Evolutionary conservation across 2,329 filamentous ascomycete genomes (phyloP).

Genomic region (Huntiella abstrusa): DNA sequence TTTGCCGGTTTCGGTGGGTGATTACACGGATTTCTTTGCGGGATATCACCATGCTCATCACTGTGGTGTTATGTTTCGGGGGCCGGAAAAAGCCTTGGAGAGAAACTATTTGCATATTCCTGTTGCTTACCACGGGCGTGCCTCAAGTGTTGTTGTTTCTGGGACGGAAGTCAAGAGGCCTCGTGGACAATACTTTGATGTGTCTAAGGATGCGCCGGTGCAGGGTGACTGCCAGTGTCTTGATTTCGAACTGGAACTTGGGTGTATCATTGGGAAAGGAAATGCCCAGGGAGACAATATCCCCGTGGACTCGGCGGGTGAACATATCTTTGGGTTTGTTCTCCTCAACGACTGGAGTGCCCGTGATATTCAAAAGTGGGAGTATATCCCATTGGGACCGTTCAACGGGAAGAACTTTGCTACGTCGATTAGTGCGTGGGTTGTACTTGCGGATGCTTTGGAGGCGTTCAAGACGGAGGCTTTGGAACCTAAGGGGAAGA

Average conservation of each 20-base stretch:
- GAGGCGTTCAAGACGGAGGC: constrained; percentile 13
- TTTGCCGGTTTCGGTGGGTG: constrained; percentile 51
- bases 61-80: constrained; percentile 47
- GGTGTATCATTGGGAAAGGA: constrained; percentile 43
- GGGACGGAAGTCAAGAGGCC: constrained; percentile 48
- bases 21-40: constrained; percentile 63
- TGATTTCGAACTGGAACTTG: constrained; percentile 55
- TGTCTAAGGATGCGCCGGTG: constrained; percentile 2
- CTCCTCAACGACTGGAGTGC: constrained; percentile 41
- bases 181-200: constrained; percentile 42
- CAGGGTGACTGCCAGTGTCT: constrained; percentile 18
- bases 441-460: constrained; percentile 35
- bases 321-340: constrained; percentile 51
- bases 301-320: constrained; percentile 39
- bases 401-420: constrained; percentile 38
- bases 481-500: constrained; percentile 11
- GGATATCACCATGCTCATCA: constrained; percentile 51
- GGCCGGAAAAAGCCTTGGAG: constrained; percentile 49
- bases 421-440: constrained; percentile 37
- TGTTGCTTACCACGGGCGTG: constrained; percentile 55
- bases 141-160: constrained; percentile 51
- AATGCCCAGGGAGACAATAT: constrained; percentile 44
- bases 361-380: constrained; percentile 35
- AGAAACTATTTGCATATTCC: constrained; percentile 58
- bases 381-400: constrained; percentile 38